Evolutionary conservation across 106 monocot species (phyloP).

Genomic region (Iris macrosiphon): DNA sequence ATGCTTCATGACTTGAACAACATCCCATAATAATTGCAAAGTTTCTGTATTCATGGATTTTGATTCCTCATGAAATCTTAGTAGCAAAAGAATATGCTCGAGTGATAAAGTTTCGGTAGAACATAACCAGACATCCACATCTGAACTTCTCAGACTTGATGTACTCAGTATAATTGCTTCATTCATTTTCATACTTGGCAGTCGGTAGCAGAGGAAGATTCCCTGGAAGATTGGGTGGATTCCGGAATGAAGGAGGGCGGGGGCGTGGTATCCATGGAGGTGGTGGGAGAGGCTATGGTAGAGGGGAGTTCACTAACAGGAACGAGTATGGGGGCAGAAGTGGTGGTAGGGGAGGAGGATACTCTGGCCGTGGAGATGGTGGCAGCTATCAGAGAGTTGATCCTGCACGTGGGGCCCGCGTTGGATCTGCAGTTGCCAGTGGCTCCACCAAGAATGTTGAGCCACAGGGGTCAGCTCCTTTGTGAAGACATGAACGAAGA

Average conservation of each 20-base stretch:
- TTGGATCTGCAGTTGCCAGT: constrained; percentile 2
- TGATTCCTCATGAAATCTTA: too few species aligned
- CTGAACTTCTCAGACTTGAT: too few species aligned
- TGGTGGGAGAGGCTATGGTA: constrained; percentile 33
- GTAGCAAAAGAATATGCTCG: too few species aligned
- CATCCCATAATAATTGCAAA: too few species aligned
- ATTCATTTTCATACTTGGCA: too few species aligned
- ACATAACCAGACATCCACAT: too few species aligned
- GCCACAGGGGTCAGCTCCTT: constrained; percentile 10
- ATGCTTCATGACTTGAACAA: too few species aligned
- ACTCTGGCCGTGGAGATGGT: constrained; percentile 22
- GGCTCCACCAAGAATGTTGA: background rate
- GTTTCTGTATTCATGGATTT: too few species aligned
- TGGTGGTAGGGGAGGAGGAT: constrained; percentile 21
- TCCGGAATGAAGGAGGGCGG: constrained; percentile 30
- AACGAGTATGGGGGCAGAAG: constrained; percentile 25
- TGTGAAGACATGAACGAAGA: too few species aligned
- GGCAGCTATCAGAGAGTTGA: constrained; percentile 33
- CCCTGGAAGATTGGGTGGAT: constrained; percentile 38
- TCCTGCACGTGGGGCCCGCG: constrained; percentile 19
- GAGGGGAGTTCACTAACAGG: constrained; percentile 25
- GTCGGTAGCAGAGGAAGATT: constrained; percentile 25
- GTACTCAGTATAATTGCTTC: too few species aligned
- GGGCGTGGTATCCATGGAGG: constrained; percentile 32
- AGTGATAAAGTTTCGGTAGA: too few species aligned